These are phyloP conservation scores for Amauroascus verrucosus DNA, from an alignment of 2,329 filamentous ascomycete genomes.

Conservation along the genomic window DNA sequence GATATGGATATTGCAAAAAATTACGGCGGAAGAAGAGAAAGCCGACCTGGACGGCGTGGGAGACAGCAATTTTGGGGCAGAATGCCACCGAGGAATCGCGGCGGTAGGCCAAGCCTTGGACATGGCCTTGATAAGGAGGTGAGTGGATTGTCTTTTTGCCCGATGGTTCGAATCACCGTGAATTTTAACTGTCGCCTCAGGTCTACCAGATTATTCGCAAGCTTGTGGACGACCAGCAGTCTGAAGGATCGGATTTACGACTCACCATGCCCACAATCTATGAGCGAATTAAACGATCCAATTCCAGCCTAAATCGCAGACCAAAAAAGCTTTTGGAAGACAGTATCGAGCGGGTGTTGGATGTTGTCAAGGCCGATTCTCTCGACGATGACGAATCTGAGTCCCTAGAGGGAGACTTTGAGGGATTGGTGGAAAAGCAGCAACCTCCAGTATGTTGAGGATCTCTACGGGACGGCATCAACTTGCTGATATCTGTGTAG, in stretches of 20 bases:
- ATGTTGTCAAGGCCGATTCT: conserved; percentile 58
- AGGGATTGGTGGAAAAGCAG: conserved; percentile 36
- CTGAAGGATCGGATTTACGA: conserved; percentile 39
- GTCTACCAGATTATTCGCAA: conserved; percentile 73
- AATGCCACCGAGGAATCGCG: conserved; percentile 34
- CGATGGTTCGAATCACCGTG: background rate
- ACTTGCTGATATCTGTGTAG: conserved; percentile 25
- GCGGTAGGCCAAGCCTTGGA: conserved; percentile 40
- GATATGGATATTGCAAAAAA: background rate
- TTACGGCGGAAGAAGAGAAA: background rate
- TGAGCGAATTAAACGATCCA: conserved; percentile 70
- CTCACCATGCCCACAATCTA: conserved; percentile 58
- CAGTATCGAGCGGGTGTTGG: conserved; percentile 70
- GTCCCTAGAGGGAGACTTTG: conserved; percentile 42
- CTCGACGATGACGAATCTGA: conserved; percentile 45
- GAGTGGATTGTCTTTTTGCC: conserved; percentile 8
- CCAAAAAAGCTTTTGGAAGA: conserved; percentile 76
- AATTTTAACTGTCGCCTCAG: conserved; percentile 23
- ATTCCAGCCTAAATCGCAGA: conserved; percentile 72
- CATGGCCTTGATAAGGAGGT: conserved; percentile 56
- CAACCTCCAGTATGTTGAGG: conserved; percentile 20
- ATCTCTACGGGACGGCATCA: background rate
- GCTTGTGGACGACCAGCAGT: conserved; percentile 55
- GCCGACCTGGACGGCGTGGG: background rate
- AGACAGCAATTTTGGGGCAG: background rate